Base-by-base conservation (phyloP, 1,139 yeast genomes). In the Magnusiomyces clavatus region DNA sequence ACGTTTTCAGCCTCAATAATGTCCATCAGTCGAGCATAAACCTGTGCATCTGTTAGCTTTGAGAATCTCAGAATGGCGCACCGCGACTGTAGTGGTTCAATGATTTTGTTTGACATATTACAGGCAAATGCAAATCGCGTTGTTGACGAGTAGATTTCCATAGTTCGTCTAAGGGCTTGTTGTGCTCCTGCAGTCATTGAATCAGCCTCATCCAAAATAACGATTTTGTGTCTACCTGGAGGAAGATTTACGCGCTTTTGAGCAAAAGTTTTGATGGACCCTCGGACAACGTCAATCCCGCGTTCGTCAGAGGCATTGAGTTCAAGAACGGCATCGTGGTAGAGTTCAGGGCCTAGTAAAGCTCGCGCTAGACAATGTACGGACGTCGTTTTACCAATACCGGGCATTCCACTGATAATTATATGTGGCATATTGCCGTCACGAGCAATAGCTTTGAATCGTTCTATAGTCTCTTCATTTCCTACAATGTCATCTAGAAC, bases 121-220 rank as follows among this genome's bases (percentile, higher is more conserved):
- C 99, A 92, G 0, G 97, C 97, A 72, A 94, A 92, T 17, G 96
- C 97, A 74, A 94, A 92, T 62, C 99, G 78, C 4, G 99, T 92
- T 4, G 97, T 84, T 65, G 85, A 85, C 35, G 97, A 86, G 64
- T 88, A 92, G 34, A 92, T 79, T 65, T 92, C 99, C 98, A 92
- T 92, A 1, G 97, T 92, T 65, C 99, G 79, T 70, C 98, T 78
- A 61, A 92, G 73, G 0, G 99, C 99, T 65, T 90, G 96, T 68
- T 92, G 99, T 0, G 98, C 98, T 47, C 96, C 97, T 0, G 97
- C 90, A 0, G 98, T 92, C 90, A 92, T 87, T n/a, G 95, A 86
- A 66, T 92, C 97, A 0, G 97, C 97, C 68, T 90, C 97, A 68
- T 90, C 97, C 57, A 90, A 71, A 51, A 90, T 89, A 57, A 92